Conservation (phyloP, 1,139 yeast genomes). For the Blastobotrys serpentis region DNA sequence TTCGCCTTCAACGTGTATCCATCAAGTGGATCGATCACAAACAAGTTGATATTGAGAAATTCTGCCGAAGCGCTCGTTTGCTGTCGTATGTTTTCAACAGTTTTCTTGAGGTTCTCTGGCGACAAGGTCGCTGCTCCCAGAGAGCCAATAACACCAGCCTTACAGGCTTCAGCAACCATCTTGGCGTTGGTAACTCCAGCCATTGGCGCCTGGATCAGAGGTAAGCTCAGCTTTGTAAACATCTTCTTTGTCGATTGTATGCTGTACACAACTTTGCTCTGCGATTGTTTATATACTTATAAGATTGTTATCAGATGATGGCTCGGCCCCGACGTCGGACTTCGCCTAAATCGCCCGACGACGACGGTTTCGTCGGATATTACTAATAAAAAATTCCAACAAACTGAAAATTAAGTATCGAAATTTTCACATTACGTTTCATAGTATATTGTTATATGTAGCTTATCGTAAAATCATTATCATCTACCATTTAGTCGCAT, state of each 20-base stretch:
- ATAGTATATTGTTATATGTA: too few relatives aligned
- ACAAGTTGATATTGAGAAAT: constrained; percentile 45
- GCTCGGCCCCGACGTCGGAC: neutral
- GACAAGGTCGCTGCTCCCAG: constrained; percentile 45
- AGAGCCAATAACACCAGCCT: constrained; percentile 49
- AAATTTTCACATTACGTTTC: too few relatives aligned
- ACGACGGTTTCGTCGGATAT: too few relatives aligned
- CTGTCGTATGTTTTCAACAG: constrained; percentile 21
- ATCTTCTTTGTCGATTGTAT: neutral
- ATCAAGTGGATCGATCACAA: constrained; percentile 25
- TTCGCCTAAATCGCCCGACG: too few relatives aligned
- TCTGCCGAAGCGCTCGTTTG: constrained; percentile 12
- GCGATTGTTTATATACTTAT: too few relatives aligned
- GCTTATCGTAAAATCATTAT: too few relatives aligned
- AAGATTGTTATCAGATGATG: neutral
- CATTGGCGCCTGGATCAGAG: constrained; percentile 52
- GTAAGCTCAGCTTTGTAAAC: constrained; percentile 23
- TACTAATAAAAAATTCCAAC: too few relatives aligned
- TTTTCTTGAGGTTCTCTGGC: constrained; percentile 26
- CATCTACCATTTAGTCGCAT: too few relatives aligned
- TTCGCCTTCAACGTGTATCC: constrained; percentile 17
- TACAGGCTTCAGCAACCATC: constrained; percentile 43
- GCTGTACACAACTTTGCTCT: too few relatives aligned
- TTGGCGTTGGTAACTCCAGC: constrained; percentile 47
- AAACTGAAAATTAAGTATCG: too few relatives aligned